Evolutionary conservation across 2,329 filamentous ascomycete species (phyloP).

Genomic region (Cytospora paraplurivora): DNA sequence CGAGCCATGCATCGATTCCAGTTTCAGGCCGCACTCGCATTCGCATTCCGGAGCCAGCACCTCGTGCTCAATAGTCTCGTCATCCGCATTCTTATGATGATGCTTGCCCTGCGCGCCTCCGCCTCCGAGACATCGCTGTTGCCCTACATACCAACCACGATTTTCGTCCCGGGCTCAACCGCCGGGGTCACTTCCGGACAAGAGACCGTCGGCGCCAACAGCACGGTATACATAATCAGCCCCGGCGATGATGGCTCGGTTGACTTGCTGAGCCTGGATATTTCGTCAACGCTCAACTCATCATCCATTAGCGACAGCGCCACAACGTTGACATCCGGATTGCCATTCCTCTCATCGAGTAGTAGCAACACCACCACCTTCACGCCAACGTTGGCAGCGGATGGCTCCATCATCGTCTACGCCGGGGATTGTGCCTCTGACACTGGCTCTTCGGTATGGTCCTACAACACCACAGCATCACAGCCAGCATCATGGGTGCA

Average conservation of each 20-base stretch:
- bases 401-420: slow-evolving; percentile 73
- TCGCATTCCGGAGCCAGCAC: slow-evolving; percentile 7
- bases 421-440: slow-evolving; percentile 69
- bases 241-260: slow-evolving; percentile 47
- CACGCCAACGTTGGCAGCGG: slow-evolving; percentile 65
- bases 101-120: slow-evolving; percentile 20
- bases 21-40: slow-evolving; percentile 1
- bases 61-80: slow-evolving; percentile 11
- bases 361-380: slow-evolving; percentile 58
- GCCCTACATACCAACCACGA: slow-evolving; percentile 77
- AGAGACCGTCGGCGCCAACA: slow-evolving; percentile 37
- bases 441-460: slow-evolving; percentile 65
- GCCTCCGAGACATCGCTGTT: slow-evolving; percentile 49
- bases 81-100: slow-evolving; percentile 22
- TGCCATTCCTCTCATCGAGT: slow-evolving; percentile 63
- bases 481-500: slow-evolving; percentile 48
- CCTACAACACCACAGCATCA: slow-evolving; percentile 52
- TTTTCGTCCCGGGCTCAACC: slow-evolving; percentile 60
- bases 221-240: slow-evolving; percentile 71
- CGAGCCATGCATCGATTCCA: slow-evolving; percentile 5
- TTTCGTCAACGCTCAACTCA: slow-evolving; percentile 58
- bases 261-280: slow-evolving; percentile 65
- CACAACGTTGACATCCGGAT: slow-evolving; percentile 51
- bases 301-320: slow-evolving; percentile 45
- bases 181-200: slow-evolving; percentile 37